Evolutionary conservation across 2,329 filamentous ascomycete species (phyloP), one percentile per base, ranked within the genome.

Genomic region (Bretziella fagacearum): DNA sequence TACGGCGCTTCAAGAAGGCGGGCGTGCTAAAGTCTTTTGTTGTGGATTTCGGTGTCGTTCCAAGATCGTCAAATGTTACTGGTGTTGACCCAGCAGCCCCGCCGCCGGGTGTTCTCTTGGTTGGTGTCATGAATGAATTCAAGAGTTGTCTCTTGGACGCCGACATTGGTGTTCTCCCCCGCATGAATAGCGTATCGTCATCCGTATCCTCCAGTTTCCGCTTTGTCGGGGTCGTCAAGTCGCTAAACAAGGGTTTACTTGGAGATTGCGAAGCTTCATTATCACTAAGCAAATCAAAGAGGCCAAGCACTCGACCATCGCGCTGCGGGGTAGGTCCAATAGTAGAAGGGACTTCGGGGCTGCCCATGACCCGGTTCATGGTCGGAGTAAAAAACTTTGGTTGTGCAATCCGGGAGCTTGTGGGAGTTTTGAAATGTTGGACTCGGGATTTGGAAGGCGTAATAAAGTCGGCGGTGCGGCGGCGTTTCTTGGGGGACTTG

Each of bases 241-340:
- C 48, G 11, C 20, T 15, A 44, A 39, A 32, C 15, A n/a, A 20
- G 6, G 33, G 33, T n/a, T 50, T 50, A 29, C 37, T 47, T 7
- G 48, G 48, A 4, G 39, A 44, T 29, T 23, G 18, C 26, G 63
- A 64, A 20, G 67, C 60, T 18, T 67, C 65, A 35, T 65, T 64
- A 48, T 72, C 67, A 22, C 66, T 63, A 6, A 85, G 63, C 8
- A 81, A 62, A 56, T 89, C 84, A 57, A 91, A 91, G 15, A 91
- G 63, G 3, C 84, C 82, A 2, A 91, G 67, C 1, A 86, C 78
- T 17, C 74, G 74, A 23, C 84, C 84, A 58, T 89, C 81, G 52
- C 77, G 76, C 56, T 89, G 84, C 2, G 84, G 84, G 10, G 84
- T 91, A 1, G 84, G 84, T 2, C 81, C 82, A 51, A 91, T 72